A percentile compares a stretch with the other conserved stretches of the same genome.
These are phyloP conservation scores for Pachysandra terminalis DNA, from an alignment of 164 flowering plant species.

Conservation along the genomic window DNA sequence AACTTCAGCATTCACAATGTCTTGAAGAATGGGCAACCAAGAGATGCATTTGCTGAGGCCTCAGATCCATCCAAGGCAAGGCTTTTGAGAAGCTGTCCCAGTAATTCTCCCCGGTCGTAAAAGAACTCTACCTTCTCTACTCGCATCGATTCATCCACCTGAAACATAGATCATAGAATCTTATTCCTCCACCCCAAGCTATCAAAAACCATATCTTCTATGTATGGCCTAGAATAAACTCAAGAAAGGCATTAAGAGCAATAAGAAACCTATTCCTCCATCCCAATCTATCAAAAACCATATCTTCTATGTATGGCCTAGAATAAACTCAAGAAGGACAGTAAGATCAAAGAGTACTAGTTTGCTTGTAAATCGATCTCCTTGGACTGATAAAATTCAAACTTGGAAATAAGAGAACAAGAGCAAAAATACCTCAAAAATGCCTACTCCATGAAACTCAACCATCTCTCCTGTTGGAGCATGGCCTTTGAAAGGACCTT, in stretches of 20 bases:
- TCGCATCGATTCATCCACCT: constrained; percentile 37
- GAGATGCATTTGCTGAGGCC: not conserved
- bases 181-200: too few relatives aligned
- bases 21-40: constrained; percentile 41
- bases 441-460: constrained; percentile 47
- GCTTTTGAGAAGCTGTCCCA: constrained; percentile 42
- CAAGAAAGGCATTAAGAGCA: too few relatives aligned
- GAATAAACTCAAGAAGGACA: too few relatives aligned
- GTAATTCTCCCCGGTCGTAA: constrained; percentile 47
- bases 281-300: too few relatives aligned
- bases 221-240: too few relatives aligned
- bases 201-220: too few relatives aligned
- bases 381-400: too few relatives aligned
- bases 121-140: constrained; percentile 64
- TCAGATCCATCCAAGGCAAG: constrained; percentile 6
- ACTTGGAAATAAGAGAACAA: too few relatives aligned
- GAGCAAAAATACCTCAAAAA: constrained; percentile 33
- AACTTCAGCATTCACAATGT: not conserved
- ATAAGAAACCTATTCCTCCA: too few relatives aligned
- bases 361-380: too few relatives aligned
- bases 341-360: too few relatives aligned
- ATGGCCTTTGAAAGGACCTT: constrained; percentile 76
- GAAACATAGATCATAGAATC: not conserved
- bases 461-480: constrained; percentile 63
- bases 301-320: too few relatives aligned